These are phyloP conservation scores for Chalaropsis ovoidea DNA, from an alignment of 2,329 filamentous ascomycete genomes.

Conservation along the genomic window DNA sequence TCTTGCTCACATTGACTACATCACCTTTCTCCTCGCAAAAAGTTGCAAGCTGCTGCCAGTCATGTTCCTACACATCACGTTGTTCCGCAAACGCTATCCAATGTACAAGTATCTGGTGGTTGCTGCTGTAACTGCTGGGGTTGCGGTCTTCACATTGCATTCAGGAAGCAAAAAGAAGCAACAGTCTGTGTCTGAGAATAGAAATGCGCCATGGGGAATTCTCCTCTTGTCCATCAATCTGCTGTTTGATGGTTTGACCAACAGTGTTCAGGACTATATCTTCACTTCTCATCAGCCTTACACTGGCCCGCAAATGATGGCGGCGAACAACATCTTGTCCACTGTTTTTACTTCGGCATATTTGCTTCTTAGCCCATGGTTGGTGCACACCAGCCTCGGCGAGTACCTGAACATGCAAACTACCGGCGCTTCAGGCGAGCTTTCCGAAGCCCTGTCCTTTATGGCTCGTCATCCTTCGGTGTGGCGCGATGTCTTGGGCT, in stretches of 20 bases:
- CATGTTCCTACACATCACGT: conserved; percentile 88
- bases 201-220: conserved; percentile 64
- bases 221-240: conserved; percentile 79
- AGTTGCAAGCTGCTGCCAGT: conserved; percentile 98
- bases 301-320: conserved; percentile 97
- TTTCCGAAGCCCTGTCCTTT: conserved; percentile 69
- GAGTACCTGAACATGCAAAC: conserved; percentile 58
- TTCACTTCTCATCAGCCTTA: conserved; percentile 72
- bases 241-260: conserved; percentile 90
- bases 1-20: conserved; percentile 90
- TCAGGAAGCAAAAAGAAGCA: conserved; percentile 49
- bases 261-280: conserved; percentile 92
- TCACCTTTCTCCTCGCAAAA: conserved; percentile 94
- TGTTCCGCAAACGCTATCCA: conserved; percentile 83
- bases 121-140: conserved; percentile 77
- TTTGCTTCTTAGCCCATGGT: conserved; percentile 65
- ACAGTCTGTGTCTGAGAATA: conserved; percentile 33
- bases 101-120: conserved; percentile 96
- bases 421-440: conserved; percentile 59
- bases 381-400: conserved; percentile 57
- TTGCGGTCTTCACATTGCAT: conserved; percentile 90
- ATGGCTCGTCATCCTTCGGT: conserved; percentile 69
- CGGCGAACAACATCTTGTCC: conserved; percentile 83
- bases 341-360: conserved; percentile 68
- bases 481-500: conserved; percentile 78